Evolutionary conservation across 345 rosid species (phyloP).

Genomic region (Hibiscus syriacus): DNA sequence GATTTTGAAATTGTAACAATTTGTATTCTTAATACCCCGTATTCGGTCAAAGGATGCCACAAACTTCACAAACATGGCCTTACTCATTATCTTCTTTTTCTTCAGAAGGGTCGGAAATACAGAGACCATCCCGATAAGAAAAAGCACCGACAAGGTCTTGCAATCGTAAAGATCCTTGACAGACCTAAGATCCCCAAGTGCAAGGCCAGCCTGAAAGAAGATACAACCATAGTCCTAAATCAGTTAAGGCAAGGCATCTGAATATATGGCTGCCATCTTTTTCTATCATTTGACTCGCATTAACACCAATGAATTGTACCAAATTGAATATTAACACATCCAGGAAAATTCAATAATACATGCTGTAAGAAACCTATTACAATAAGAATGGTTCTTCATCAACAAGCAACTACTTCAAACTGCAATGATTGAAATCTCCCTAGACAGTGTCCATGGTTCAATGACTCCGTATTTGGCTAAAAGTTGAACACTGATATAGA

Average conservation of each 20-base stretch:
- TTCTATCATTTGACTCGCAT: too few relatives aligned
- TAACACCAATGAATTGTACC: too few relatives aligned
- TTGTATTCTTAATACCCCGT: conserved; percentile 8
- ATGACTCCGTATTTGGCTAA: background rate
- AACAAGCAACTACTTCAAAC: background rate
- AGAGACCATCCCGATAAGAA: conserved; percentile 61
- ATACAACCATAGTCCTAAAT: background rate
- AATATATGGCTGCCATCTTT: too few relatives aligned
- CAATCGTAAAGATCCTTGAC: conserved; percentile 77
- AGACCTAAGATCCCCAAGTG: too few relatives aligned
- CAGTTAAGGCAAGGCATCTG: background rate
- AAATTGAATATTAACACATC: too few relatives aligned
- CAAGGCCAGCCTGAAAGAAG: conserved; percentile 59
- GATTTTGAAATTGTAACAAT: conserved; percentile 7
- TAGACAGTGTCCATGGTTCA: background rate
- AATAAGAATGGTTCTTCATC: background rate
- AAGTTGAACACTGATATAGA: background rate
- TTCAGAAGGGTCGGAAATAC: conserved; percentile 69
- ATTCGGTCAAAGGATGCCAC: background rate
- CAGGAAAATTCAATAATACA: background rate
- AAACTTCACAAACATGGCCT: conserved; percentile 6
- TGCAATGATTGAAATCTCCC: background rate
- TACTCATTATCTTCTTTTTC: conserved; percentile 66
- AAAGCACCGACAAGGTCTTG: conserved; percentile 63
- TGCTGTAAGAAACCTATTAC: background rate